Conservation (phyloP, 2,329 filamentous ascomycete genomes). For the Pseudogymnoascus sp. region DNA sequence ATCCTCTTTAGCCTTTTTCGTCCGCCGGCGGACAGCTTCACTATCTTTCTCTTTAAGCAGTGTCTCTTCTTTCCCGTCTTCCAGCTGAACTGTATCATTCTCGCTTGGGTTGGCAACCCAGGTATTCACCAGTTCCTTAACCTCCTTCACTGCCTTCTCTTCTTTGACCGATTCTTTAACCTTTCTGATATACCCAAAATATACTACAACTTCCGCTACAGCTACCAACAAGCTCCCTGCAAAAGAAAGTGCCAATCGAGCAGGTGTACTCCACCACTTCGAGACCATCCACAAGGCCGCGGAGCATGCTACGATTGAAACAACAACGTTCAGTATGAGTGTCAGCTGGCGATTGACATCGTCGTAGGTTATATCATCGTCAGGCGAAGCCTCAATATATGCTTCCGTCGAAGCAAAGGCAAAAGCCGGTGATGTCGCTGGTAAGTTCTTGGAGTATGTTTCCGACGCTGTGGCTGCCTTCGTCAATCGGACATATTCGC, state of each 20-base stretch:
- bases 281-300: constrained; percentile 71
- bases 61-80: neutral
- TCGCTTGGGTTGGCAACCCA: constrained; percentile 43
- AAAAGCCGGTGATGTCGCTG: constrained; percentile 41
- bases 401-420: constrained; percentile 45
- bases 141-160: constrained; percentile 53
- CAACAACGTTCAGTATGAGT: constrained; percentile 80
- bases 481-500: constrained; percentile 74
- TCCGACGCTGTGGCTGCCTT: constrained; percentile 49
- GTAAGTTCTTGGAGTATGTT: constrained; percentile 52
- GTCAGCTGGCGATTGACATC: constrained; percentile 76
- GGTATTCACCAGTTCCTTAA: constrained; percentile 61
- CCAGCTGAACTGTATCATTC: neutral
- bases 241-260: constrained; percentile 62
- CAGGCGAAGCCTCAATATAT: constrained; percentile 35
- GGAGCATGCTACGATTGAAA: constrained; percentile 74
- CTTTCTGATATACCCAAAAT: constrained; percentile 65
- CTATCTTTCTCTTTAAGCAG: neutral
- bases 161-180: constrained; percentile 59
- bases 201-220: constrained; percentile 69
- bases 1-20: neutral
- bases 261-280: constrained; percentile 65
- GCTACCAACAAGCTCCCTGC: constrained; percentile 61
- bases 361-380: constrained; percentile 59
- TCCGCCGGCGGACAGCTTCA: neutral